Evolutionary conservation across 176 grass and related monocot genomes (phyloP).

Genomic region (Aegilops bicornis): DNA sequence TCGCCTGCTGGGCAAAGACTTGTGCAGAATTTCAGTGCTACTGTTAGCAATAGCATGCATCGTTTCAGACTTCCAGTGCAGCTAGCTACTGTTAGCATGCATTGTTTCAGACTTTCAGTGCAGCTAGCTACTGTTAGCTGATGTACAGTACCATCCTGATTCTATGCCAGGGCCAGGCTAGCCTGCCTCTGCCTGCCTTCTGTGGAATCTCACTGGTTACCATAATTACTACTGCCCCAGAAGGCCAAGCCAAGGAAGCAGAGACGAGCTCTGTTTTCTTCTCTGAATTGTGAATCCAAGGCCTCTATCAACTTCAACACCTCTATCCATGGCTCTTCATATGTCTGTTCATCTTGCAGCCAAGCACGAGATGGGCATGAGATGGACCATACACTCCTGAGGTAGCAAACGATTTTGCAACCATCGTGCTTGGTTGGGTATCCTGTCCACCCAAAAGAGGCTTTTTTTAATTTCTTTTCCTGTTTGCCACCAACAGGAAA

Average conservation of each 20-base stretch:
- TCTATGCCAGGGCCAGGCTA: background rate
- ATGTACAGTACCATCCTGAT: background rate
- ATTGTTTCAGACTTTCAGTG: background rate
- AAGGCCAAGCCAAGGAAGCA: background rate
- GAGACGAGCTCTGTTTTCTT: background rate
- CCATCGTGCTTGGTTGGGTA: slow-evolving; percentile 6
- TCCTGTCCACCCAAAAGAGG: background rate
- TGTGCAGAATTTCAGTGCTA: background rate
- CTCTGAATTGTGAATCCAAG: background rate
- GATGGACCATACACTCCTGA: no score
- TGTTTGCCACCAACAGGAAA: background rate
- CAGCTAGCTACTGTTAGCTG: background rate
- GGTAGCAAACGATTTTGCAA: slow-evolving; percentile 10
- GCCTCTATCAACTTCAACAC: background rate
- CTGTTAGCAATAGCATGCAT: background rate
- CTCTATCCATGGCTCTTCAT: background rate
- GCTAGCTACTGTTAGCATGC: background rate
- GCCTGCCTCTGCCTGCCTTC: background rate
- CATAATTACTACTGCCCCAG: background rate
- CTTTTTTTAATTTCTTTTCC: background rate
- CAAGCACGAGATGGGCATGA: background rate
- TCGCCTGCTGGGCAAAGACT: background rate
- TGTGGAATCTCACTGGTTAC: background rate
- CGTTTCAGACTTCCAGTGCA: background rate
- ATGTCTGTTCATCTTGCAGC: background rate